phyloP scores from a whole-genome alignment of 257 asterid species.

The Lycium ferocissimum region DNA sequence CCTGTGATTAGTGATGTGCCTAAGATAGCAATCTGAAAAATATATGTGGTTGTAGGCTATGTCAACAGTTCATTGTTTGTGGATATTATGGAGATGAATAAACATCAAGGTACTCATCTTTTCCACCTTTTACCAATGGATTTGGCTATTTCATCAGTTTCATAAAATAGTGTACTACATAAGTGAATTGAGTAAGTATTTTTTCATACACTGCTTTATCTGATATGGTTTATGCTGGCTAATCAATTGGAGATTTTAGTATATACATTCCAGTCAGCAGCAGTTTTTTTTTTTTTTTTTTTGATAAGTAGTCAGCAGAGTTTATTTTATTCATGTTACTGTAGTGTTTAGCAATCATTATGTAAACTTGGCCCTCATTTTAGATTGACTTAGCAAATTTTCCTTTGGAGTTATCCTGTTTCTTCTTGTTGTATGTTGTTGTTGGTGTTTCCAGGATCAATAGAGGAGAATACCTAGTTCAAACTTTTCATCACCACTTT shows the following conservation, averaged over 20 bases:
- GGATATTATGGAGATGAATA: constrained; percentile 91
- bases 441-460: not conserved
- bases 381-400: not conserved
- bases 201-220: not conserved
- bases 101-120: constrained; percentile 64
- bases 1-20: constrained; percentile 25
- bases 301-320: not conserved
- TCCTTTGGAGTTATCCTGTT: not conserved
- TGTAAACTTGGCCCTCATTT: not conserved
- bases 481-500: constrained; percentile 13
- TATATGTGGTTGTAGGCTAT: constrained; percentile 63
- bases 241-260: not conserved
- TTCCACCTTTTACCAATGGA: constrained; percentile 25
- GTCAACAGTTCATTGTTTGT: constrained; percentile 74
- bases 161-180: not conserved
- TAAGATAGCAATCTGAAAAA: constrained; percentile 41
- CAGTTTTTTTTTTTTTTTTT: not conserved
- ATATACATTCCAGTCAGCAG: not conserved
- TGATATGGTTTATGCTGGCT: not conserved
- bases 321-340: constrained; percentile 11
- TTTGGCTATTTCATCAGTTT: constrained; percentile 14
- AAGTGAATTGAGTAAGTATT: not conserved
- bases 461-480: not conserved
- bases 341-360: constrained; percentile 17
- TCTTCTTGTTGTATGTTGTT: not conserved